Evolutionary conservation across 179 eudicot species (phyloP), one percentile per base, ranked within the genome.

Genomic region (Amaranthus tricolor): DNA sequence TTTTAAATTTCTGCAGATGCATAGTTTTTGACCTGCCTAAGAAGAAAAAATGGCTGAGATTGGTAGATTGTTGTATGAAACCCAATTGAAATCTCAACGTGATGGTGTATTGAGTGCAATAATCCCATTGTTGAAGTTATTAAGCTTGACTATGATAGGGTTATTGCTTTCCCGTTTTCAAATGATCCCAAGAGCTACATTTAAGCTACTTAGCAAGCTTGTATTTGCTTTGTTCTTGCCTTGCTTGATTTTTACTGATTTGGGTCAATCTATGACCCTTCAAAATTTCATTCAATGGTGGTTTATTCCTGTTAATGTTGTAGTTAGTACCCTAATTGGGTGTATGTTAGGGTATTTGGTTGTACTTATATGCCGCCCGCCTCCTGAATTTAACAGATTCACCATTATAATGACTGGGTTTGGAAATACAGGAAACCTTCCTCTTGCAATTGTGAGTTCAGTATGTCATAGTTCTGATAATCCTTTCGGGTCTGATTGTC

Each of bases 201-300:
- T 89, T 76, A 93, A 91, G 88, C 84, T 93, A 14, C 90, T 93
- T 9, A 89, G 95, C 88, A 93, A 91, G 86, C 97, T 93, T 73
- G 98, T 93, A n/a, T 93, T 93, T 77, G 91, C 88, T 13, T 71
- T 91, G 49, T 91, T 93, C 77, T 83, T 91, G 75, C 97, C 97
- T 15, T 93, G 95, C 64, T 75, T 82, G 49, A 91, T 93, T 71
- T 88, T 93, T 67, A 82, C 84, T 19, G 89, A 91, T 66, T 78
- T 93, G 17, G 98, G 98, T 21, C 84, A 87, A 72, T 85, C 93
- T n/a, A 88, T 93, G 13, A 89, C 93, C 19, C 75, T 85, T 6
- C 6, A 85, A 66, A 91, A 93, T 73, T 84, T 91, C 61, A 51
- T 74, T 5, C 84, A 61, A 4, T 89, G 98, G 95, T 93, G 95